Evolutionary conservation across 2,329 filamentous ascomycete species (phyloP).

Genomic region (Zasmidium cellare): DNA sequence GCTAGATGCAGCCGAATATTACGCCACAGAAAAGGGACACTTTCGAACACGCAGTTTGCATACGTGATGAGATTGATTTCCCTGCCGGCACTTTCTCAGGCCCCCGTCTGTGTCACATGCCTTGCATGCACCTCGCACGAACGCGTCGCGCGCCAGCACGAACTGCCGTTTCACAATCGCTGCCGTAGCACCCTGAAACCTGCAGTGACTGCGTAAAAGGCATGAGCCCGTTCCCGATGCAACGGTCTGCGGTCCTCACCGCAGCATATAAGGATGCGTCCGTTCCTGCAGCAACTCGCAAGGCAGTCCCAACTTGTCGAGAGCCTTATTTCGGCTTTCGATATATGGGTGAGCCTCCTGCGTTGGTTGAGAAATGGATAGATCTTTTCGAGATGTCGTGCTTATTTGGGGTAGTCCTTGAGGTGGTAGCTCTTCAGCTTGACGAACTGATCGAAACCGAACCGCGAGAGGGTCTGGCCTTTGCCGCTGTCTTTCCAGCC

Average conservation of each 20-base stretch:
- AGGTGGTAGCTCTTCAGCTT: slow-evolving; percentile 95
- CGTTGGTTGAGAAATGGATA: neutral
- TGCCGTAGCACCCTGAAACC: slow-evolving; percentile 2
- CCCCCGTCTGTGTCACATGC: slow-evolving; percentile 2
- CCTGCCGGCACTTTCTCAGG: neutral
- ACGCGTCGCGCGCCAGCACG: slow-evolving; percentile 2
- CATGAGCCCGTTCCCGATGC: neutral
- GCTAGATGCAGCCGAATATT: neutral
- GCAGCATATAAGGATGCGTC: slow-evolving; percentile 1
- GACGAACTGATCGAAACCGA: slow-evolving; percentile 93
- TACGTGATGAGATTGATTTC: slow-evolving; percentile 1
- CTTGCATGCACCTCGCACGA: slow-evolving; percentile 3
- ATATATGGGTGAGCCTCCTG: neutral
- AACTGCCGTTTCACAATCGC: slow-evolving; percentile 1
- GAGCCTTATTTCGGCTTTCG: neutral
- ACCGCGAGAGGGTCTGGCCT: slow-evolving; percentile 83
- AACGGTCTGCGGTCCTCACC: neutral
- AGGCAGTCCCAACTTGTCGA: slow-evolving; percentile 1
- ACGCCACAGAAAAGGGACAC: neutral
- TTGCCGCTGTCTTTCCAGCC: slow-evolving; percentile 97
- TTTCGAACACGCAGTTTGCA: neutral
- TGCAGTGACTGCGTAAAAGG: neutral
- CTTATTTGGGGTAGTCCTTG: slow-evolving; percentile 67
- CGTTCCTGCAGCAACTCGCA: slow-evolving; percentile 2
- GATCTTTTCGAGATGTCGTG: neutral